phyloP scores from a whole-genome alignment of 148 eudicot genomes.

The Silene latifolia region DNA sequence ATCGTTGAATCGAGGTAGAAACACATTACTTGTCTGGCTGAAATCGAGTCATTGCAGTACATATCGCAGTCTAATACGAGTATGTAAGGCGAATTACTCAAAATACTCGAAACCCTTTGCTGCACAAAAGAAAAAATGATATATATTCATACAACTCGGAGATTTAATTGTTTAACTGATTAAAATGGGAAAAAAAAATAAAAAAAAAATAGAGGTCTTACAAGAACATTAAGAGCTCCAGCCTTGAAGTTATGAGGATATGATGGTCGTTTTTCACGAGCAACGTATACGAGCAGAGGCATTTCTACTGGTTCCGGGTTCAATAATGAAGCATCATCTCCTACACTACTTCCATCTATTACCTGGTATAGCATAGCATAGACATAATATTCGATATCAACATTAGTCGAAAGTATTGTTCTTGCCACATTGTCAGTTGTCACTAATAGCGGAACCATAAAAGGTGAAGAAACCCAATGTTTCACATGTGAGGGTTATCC shows the following conservation, averaged over 20 bases:
- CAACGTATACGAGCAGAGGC: constrained; percentile 53
- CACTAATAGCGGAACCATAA: neutral
- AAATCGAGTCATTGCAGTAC: constrained; percentile 60
- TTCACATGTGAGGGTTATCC: too few relatives aligned
- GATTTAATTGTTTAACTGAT: neutral
- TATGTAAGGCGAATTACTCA: constrained; percentile 62
- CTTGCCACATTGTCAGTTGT: neutral
- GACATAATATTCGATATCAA: neutral
- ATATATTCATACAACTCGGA: neutral
- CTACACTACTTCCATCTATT: constrained; percentile 19
- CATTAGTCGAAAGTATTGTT: neutral
- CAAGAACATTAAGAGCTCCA: constrained; percentile 65
- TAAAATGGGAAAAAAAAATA: neutral
- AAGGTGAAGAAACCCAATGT: too few relatives aligned
- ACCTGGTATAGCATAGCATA: constrained; percentile 28
- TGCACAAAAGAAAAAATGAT: constrained; percentile 21
- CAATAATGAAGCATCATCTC: neutral
- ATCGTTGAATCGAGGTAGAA: constrained; percentile 54
- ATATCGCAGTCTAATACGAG: constrained; percentile 70
- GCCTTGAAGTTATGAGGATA: constrained; percentile 61
- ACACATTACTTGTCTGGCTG: constrained; percentile 81
- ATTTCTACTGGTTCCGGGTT: constrained; percentile 16
- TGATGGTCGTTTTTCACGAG: constrained; percentile 51
- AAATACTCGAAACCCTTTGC: constrained; percentile 57
- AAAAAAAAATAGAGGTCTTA: constrained; percentile 20